Base-by-base conservation (phyloP, 306 rosid species). In the Hippophae gyantsensis region DNA sequence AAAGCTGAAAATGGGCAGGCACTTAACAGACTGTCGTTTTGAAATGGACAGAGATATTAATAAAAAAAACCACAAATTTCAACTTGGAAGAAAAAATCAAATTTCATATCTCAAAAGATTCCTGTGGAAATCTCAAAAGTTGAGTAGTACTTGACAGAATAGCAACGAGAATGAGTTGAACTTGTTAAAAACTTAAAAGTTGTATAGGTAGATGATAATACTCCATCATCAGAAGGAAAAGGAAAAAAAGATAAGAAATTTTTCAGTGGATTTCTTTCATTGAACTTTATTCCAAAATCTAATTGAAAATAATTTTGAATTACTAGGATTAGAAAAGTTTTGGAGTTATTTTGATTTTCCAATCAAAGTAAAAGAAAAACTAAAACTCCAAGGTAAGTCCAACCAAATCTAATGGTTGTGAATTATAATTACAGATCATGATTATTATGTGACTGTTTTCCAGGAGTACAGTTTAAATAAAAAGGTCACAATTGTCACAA, bases 41-140 rank as follows among this genome's bases (percentile, higher is more conserved):
- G 81, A 84, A 71, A 56, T 71, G 62, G 82, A 81, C 80, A 76
- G 75, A 47, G 66, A 71, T 18, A 18, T 18, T 18, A 18, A 18
- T 0, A 32, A 32, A 32, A 32, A 32, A 67, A 57, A 63, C 79
- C 66, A 50, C 65, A 72, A 71, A 59, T 65, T 67, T 73, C 44
- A 53, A 8, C 27, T 38, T 9, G 71, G 45, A 63, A 63, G 43
- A 70, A 76, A 18, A 76, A 76, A 65, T 69, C 57, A 8, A 60
- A 54, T 27, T 56, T 72, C 88, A 76, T 56, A 77, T 77, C 84
- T 78, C 88, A 72, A 85, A 76, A 82, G 73, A 85, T 82, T 82
- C 88, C 68, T 63, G 10, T 67, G 65, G 83, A 77, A 79, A 74
- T 83, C 69, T 67, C 27, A 10, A 50, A 56, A 66, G 56, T 13